These are phyloP conservation scores for Thielaviopsis euricoi DNA, from an alignment of 2,329 filamentous ascomycete species.

Conservation along the genomic window DNA sequence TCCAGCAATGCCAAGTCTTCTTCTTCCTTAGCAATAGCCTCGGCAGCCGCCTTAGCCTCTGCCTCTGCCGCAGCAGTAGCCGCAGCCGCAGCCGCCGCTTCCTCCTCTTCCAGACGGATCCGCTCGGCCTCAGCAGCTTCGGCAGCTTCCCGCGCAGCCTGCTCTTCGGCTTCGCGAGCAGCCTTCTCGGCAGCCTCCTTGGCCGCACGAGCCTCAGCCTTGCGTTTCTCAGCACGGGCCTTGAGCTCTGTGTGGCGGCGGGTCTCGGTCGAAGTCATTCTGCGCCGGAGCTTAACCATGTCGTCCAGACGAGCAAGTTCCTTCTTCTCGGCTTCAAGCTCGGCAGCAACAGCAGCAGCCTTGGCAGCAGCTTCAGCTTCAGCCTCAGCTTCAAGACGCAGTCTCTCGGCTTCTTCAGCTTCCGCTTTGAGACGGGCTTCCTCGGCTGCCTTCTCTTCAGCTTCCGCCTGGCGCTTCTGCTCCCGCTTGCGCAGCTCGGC, in stretches of 20 bases:
- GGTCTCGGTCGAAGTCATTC: not conserved
- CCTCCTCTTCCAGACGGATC: conserved; percentile 3
- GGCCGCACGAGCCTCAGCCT: conserved; percentile 18
- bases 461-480: conserved; percentile 18
- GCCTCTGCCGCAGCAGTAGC: not conserved
- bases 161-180: conserved; percentile 17
- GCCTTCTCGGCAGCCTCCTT: conserved; percentile 19
- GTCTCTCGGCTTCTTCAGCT: not conserved
- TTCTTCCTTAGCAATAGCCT: conserved; percentile 3
- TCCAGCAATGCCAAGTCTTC: conserved; percentile 5
- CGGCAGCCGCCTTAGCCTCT: not conserved
- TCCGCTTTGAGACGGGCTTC: conserved; percentile 11
- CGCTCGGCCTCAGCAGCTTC: conserved; percentile 5
- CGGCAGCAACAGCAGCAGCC: conserved; percentile 15
- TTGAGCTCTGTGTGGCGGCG: conserved; percentile 4
- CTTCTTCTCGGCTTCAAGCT: conserved; percentile 18
- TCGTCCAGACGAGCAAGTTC: conserved; percentile 9
- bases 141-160: conserved; percentile 17
- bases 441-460: conserved; percentile 16
- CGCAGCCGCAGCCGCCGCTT: not conserved
- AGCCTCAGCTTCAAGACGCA: conserved; percentile 7
- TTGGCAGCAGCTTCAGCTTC: conserved; percentile 12
- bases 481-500: conserved; percentile 16
- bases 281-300: conserved; percentile 6
- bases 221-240: conserved; percentile 13